Percentiles rank a stretch among this genome's conserved stretches.
Evolutionary conservation across 768 basidiomycete genomes (phyloP).

Genomic region (Filobasidium wieringae): DNA sequence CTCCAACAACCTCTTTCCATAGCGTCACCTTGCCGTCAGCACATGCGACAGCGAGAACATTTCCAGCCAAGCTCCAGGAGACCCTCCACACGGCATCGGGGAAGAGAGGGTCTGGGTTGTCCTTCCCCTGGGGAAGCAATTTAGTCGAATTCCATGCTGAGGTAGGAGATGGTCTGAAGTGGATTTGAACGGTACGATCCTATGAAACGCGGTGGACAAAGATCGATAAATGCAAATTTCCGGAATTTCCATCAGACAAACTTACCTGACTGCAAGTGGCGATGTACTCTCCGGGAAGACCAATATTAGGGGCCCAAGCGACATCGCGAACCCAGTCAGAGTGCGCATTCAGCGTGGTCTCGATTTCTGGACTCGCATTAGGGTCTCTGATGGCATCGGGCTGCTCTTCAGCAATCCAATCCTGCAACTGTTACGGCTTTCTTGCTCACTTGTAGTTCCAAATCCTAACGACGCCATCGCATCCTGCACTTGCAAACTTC

Average conservation of each 20-base stretch:
- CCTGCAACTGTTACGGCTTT: too few species aligned
- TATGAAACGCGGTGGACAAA: slow-evolving; percentile 36
- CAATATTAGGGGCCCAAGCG: slow-evolving; percentile 97
- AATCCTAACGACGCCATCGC: slow-evolving; percentile 87
- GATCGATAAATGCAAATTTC: slow-evolving; percentile 27
- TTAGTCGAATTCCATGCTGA: slow-evolving; percentile 35
- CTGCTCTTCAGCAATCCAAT: too few species aligned
- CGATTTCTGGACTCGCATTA: slow-evolving; percentile 74
- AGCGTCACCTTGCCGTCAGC: slow-evolving; percentile 95
- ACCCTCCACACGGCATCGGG: slow-evolving; percentile 98
- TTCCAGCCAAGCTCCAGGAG: slow-evolving; percentile 93
- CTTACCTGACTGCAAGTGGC: slow-evolving; percentile 82
- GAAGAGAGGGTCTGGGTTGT: slow-evolving; percentile 61
- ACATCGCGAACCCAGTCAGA: slow-evolving; percentile 97
- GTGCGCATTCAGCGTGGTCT: slow-evolving; percentile 81
- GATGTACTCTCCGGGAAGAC: slow-evolving; percentile 84
- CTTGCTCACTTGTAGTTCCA: slow-evolving; percentile 61
- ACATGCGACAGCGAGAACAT: slow-evolving; percentile 88
- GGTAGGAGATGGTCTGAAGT: slow-evolving; percentile 28
- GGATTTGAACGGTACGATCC: slow-evolving; percentile 39
- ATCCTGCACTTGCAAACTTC: slow-evolving; percentile 89
- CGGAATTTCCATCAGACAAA: neutral
- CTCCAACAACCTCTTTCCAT: slow-evolving; percentile 92
- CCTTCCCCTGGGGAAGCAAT: slow-evolving; percentile 39
- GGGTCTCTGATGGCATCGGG: slow-evolving; percentile 44